phyloP scores from a whole-genome alignment of 176 grass and related monocot genomes.

The Hsuehochloa calcarea region DNA sequence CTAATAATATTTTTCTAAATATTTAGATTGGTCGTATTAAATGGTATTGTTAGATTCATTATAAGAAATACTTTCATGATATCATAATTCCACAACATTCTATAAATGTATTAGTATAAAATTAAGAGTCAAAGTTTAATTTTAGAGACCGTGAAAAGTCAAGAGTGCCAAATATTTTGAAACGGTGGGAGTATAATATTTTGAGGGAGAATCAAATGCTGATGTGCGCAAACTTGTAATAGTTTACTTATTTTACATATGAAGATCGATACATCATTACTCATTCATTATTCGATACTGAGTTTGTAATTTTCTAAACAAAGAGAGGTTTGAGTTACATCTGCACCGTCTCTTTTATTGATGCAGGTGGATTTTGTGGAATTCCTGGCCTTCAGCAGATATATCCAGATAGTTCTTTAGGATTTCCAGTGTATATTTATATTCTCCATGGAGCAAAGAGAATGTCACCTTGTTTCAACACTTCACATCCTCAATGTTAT shows the following conservation, averaged over 20 bases:
- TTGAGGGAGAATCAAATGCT: not conserved
- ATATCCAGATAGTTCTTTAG: constrained; percentile 22
- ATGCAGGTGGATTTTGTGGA: constrained; percentile 33
- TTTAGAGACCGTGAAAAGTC: too few species aligned
- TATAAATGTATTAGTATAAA: too few species aligned
- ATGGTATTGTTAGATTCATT: too few species aligned
- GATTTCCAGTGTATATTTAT: constrained; percentile 34
- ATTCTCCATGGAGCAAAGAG: constrained; percentile 12
- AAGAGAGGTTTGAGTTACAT: not conserved
- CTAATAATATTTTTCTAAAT: too few species aligned
- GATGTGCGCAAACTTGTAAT: not conserved
- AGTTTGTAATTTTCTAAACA: not conserved
- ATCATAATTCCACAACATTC: too few species aligned
- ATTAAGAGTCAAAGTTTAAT: too few species aligned
- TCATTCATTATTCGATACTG: not conserved
- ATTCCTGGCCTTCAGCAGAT: constrained; percentile 22
- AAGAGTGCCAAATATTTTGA: too few species aligned
- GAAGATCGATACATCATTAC: not conserved
- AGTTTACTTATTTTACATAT: not conserved
- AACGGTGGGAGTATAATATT: not conserved
- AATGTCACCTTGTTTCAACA: not conserved
- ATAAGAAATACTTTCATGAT: too few species aligned
- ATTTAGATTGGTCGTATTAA: too few species aligned
- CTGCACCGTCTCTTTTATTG: not conserved
- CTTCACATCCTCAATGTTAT: not conserved